These are phyloP conservation scores for Ganoderma lucidum DNA, from an alignment of 1,284 basidiomycete species.

Conservation along the genomic window DNA sequence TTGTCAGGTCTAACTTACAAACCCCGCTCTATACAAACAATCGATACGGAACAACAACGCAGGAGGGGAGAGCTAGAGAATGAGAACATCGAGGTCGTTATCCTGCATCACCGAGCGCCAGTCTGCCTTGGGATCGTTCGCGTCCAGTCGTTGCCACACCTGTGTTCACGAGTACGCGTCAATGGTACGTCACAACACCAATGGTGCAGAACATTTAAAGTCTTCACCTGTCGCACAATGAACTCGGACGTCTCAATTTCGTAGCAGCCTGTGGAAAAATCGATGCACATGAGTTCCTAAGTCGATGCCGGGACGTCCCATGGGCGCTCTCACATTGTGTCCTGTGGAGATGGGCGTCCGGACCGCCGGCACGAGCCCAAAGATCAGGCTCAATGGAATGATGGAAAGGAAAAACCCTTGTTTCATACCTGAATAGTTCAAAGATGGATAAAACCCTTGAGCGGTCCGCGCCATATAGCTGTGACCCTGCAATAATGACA, in stretches of 20 bases:
- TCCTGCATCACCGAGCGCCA: conserved; percentile 52
- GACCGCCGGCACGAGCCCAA: conserved; percentile 21
- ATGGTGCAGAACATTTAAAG: conserved; percentile 32
- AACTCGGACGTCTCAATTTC: conserved; percentile 58
- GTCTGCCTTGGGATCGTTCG: conserved; percentile 44
- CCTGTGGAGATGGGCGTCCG: conserved; percentile 30
- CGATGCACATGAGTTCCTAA: conserved; percentile 20
- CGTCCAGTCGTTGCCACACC: conserved; percentile 51
- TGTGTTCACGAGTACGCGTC: conserved; percentile 30
- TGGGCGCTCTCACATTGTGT: conserved; percentile 35
- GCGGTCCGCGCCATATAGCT: conserved; percentile 46
- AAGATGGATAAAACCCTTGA: conserved; percentile 51
- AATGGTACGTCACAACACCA: conserved; percentile 35
- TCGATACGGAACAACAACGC: conserved; percentile 10
- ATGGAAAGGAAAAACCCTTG: conserved; percentile 17
- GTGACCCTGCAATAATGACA: conserved; percentile 54
- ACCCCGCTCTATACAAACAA: conserved; percentile 22
- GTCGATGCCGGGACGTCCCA: not conserved
- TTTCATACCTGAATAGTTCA: conserved; percentile 52
- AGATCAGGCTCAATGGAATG: conserved; percentile 26
- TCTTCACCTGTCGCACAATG: conserved; percentile 53
- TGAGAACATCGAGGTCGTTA: conserved; percentile 43
- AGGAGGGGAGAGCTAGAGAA: conserved; percentile 37
- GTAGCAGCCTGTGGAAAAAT: conserved; percentile 46
- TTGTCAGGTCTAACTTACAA: conserved; percentile 31